These are phyloP conservation scores for Starmerella floris DNA, from an alignment of 805 yeast genomes.

Conservation along the genomic window DNA sequence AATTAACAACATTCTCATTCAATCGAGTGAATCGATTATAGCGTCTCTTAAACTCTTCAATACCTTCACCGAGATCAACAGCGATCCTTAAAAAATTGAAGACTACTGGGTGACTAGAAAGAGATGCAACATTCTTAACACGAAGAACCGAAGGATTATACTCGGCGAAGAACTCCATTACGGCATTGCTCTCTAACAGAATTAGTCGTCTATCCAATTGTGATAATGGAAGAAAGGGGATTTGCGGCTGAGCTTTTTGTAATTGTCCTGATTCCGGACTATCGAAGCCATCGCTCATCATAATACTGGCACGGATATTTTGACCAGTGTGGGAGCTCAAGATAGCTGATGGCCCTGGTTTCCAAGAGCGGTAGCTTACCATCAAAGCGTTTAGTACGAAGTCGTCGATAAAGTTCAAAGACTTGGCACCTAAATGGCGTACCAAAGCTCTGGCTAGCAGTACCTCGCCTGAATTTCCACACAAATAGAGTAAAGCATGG, in stretches of 20 bases:
- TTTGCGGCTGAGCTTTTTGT: slow-evolving; percentile 19
- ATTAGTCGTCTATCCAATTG: slow-evolving; percentile 34
- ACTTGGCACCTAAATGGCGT: slow-evolving; percentile 22
- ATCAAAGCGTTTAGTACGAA: slow-evolving; percentile 25
- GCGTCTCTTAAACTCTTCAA: slow-evolving; percentile 30
- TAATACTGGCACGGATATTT: slow-evolving; percentile 20
- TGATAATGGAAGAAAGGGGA: slow-evolving; percentile 61
- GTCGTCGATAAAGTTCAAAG: slow-evolving; percentile 24
- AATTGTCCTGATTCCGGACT: neutral
- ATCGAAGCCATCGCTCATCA: slow-evolving; percentile 7
- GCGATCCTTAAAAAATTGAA: slow-evolving; percentile 38
- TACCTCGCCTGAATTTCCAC: slow-evolving; percentile 72
- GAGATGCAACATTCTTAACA: slow-evolving; percentile 31
- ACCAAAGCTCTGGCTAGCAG: slow-evolving; percentile 49
- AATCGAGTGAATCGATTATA: slow-evolving; percentile 25
- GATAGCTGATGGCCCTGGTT: slow-evolving; percentile 24
- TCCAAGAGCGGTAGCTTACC: slow-evolving; percentile 25
- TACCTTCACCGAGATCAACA: slow-evolving; percentile 26
- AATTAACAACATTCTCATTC: neutral
- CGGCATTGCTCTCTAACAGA: slow-evolving; percentile 62
- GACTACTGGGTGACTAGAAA: slow-evolving; percentile 10
- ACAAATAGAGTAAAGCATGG: slow-evolving; percentile 58
- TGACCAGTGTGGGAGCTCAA: slow-evolving; percentile 22
- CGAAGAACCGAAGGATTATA: slow-evolving; percentile 35
- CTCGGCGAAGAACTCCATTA: slow-evolving; percentile 46